Percentiles rank a stretch among this genome's conserved stretches.
Evolutionary conservation across 345 rosid genomes (phyloP).

Genomic region (Dimocarpus longan): DNA sequence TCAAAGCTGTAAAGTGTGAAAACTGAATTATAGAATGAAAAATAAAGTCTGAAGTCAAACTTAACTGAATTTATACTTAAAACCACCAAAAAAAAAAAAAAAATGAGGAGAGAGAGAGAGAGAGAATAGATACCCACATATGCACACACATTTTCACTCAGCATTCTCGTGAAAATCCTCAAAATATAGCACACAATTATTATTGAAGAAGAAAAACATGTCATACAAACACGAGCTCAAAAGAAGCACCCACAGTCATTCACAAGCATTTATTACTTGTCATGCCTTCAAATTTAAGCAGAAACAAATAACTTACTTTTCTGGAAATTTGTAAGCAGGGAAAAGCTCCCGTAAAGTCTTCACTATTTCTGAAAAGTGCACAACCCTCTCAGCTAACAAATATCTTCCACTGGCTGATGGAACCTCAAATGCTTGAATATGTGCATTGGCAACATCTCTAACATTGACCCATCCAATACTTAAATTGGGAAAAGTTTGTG

Average conservation of each 20-base stretch:
- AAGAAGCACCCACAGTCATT: neutral
- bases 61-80: neutral
- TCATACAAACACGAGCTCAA: neutral
- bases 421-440: slow-evolving; percentile 83
- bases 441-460: slow-evolving; percentile 86
- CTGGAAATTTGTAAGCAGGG: slow-evolving; percentile 72
- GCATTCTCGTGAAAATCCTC: too few relatives aligned
- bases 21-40: neutral
- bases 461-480: slow-evolving; percentile 88
- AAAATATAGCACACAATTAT: neutral
- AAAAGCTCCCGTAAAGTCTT: slow-evolving; percentile 54
- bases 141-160: too few relatives aligned
- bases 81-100: too few relatives aligned
- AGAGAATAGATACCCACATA: too few relatives aligned
- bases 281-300: neutral
- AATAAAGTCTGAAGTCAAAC: neutral
- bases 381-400: slow-evolving; percentile 79
- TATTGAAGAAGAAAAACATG: neutral
- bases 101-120: too few relatives aligned
- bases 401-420: slow-evolving; percentile 81
- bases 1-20: neutral
- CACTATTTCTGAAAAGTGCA: slow-evolving; percentile 77
- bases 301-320: slow-evolving; percentile 50
- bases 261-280: neutral
- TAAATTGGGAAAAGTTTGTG: slow-evolving; percentile 65